These are phyloP conservation scores for Xerocomellus amylosporus DNA, from an alignment of 768 basidiomycete genomes.

Conservation along the genomic window DNA sequence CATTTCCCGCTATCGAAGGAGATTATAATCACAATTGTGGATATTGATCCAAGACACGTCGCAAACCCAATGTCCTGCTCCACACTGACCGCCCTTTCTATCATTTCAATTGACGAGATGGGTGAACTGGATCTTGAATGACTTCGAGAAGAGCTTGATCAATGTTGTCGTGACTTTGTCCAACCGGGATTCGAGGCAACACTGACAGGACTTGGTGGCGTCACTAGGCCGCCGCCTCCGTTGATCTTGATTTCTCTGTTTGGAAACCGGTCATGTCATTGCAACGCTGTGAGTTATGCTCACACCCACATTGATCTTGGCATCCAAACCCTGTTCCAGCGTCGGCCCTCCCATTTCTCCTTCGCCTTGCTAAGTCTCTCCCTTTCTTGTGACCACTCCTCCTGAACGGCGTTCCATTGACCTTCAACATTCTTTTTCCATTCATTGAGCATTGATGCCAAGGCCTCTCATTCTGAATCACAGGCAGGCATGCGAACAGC, in stretches of 20 bases:
- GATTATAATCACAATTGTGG: slow-evolving; percentile 29
- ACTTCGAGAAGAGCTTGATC: slow-evolving; percentile 41
- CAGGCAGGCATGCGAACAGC: slow-evolving; percentile 34
- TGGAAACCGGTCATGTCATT: slow-evolving; percentile 39
- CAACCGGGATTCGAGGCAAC: slow-evolving; percentile 58
- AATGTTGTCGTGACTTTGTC: slow-evolving; percentile 40
- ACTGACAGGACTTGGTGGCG: slow-evolving; percentile 74
- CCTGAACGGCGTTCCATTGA: slow-evolving; percentile 71
- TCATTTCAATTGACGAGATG: slow-evolving; percentile 34
- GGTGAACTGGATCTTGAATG: slow-evolving; percentile 37
- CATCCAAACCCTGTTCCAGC: slow-evolving; percentile 55
- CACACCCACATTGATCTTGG: slow-evolving; percentile 36
- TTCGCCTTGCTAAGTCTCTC: slow-evolving; percentile 69
- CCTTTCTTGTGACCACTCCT: slow-evolving; percentile 81
- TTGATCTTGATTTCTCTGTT: slow-evolving; percentile 31
- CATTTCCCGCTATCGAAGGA: slow-evolving; percentile 30
- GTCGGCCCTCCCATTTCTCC: slow-evolving; percentile 76
- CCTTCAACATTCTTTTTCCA: slow-evolving; percentile 82
- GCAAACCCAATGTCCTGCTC: slow-evolving; percentile 19
- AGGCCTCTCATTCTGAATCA: slow-evolving; percentile 44
- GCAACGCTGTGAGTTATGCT: slow-evolving; percentile 30
- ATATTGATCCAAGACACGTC: slow-evolving; percentile 24
- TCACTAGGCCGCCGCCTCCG: slow-evolving; percentile 54
- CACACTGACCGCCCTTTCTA: slow-evolving; percentile 26
- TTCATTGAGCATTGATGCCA: slow-evolving; percentile 56